Conservation (phyloP, 768 basidiomycete species). For the Panellus pusillus region DNA sequence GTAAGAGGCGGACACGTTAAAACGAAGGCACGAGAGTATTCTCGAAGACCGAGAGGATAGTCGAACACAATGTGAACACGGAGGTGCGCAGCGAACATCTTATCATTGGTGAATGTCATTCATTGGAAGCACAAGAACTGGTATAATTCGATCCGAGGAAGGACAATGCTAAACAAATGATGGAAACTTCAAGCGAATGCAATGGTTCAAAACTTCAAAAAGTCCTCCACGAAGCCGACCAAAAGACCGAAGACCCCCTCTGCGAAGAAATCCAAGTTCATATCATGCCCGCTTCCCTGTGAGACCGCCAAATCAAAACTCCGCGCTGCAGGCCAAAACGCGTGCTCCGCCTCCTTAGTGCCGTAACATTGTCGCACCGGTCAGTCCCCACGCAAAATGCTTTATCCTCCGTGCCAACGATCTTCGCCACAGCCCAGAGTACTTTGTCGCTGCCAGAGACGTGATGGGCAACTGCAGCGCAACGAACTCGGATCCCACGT, state of each 20-base stretch:
- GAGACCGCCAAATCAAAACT: conserved; percentile 3
- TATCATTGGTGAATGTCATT: no score
- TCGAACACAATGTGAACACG: no score
- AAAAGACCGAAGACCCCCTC: not conserved
- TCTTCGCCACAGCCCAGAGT: not conserved
- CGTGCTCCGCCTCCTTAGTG: not conserved
- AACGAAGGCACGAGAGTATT: no score
- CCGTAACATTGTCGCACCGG: conserved; percentile 1
- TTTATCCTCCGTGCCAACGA: not conserved
- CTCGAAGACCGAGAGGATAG: no score
- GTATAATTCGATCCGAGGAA: no score
- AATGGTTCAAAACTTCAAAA: not conserved
- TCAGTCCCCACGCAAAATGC: not conserved
- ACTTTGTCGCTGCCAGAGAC: not conserved
- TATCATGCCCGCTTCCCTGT: conserved; percentile 4
- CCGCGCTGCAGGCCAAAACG: not conserved
- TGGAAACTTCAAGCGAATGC: no score
- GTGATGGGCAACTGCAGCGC: not conserved
- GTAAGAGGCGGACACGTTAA: no score
- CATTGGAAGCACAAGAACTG: no score
- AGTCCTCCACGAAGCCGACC: conserved; percentile 1
- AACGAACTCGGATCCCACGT: not conserved
- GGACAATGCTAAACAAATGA: no score
- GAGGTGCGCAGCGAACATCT: no score
- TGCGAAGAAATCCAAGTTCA: conserved; percentile 9